Evolutionary conservation across 2,329 filamentous ascomycete genomes (phyloP), one percentile per base, ranked within the genome.

Genomic region (Nothomitra cinnamomea): DNA sequence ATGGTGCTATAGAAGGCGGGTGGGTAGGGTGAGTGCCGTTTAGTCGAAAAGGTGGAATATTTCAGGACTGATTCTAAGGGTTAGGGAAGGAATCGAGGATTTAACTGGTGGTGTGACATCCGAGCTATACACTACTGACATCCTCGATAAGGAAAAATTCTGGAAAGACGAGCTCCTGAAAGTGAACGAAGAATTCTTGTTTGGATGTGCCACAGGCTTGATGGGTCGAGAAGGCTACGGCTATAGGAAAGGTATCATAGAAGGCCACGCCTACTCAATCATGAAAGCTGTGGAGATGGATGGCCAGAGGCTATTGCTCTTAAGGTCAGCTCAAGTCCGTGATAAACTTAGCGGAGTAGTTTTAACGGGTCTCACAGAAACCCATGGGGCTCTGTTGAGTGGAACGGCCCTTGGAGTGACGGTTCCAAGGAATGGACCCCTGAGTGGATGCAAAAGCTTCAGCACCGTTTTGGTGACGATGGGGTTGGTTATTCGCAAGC

Each of bases 351-450:
- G 5, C 24, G 32, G 5, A 3, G 38, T 55, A 48, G 60, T 63
- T 10, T n/a, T 25, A 22, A 22, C 51, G 36, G 3, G 19, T 36
- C 12, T 38, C 41, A 65, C 49, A 79, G 82, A 58, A 92, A 92
- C 60, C 87, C 87, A 0, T 92, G 85, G 86, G 87, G 86, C 1
- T 79, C 80, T 58, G 79, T 77, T 32, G 86, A 88, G 66, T 92
- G 86, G 85, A 83, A 78, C 28, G 87, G 87, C 1, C 73, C 84
- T 1, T 92, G 86, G 85, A 82, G 78, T 38, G 87, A 92, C 61
- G 87, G 87, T 0, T 87, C 83, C 5, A 84, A 86, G 60, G 82
- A 90, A 65, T 94, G 87, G 87, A 90, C 84, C 1, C 73, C 84
- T 0, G 81, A 88, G 59, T 87, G 83, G 77, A 80, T 90, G 67